Conservation (phyloP, 176 grass and related monocot species). For the Thinopyrum elongatum region DNA sequence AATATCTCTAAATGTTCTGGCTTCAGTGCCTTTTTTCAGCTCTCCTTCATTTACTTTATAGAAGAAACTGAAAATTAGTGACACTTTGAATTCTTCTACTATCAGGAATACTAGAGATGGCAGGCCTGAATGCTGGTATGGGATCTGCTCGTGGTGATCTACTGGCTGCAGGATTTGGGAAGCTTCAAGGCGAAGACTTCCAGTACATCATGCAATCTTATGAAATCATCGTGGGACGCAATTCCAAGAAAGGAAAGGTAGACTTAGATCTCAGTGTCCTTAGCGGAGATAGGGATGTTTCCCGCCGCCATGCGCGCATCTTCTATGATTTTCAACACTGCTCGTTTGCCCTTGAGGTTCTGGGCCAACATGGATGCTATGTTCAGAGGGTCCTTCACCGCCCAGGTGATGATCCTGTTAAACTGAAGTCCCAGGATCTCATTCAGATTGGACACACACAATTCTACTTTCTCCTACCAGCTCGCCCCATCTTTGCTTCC, state of each 20-base stretch:
- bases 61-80: no score
- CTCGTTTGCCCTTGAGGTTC: conserved; percentile 57
- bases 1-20: neutral
- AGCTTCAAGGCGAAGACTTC: conserved; percentile 67
- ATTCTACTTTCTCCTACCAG: conserved; percentile 80
- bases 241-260: conserved; percentile 38
- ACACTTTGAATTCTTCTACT: neutral
- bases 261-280: conserved; percentile 56
- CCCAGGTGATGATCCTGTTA: conserved; percentile 43
- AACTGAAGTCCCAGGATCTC: conserved; percentile 66
- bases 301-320: conserved; percentile 61
- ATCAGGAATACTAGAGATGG: neutral
- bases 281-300: conserved; percentile 39
- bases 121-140: neutral
- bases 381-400: conserved; percentile 43
- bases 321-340: conserved; percentile 68
- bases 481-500: conserved; percentile 30
- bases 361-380: conserved; percentile 61
- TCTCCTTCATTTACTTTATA: no score
- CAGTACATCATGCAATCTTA: conserved; percentile 61
- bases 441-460: conserved; percentile 54
- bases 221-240: conserved; percentile 65
- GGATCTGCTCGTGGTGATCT: neutral
- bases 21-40: neutral
- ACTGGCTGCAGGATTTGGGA: conserved; percentile 54